phyloP scores from a whole-genome alignment of 345 rosid genomes.

The Eucalyptus tenuipes region DNA sequence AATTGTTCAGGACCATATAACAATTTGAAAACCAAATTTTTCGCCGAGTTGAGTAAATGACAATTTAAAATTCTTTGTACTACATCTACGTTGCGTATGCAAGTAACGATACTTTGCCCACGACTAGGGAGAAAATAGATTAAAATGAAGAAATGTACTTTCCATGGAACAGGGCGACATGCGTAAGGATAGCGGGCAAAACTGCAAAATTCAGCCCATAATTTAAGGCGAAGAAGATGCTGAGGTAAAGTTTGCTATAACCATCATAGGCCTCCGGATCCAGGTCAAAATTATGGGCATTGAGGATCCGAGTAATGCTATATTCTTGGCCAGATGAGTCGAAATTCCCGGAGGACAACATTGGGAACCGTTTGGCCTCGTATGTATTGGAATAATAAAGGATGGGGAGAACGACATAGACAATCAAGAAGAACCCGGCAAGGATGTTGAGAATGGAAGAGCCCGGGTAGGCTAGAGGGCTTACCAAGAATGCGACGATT shows the following conservation, averaged over 20 bases:
- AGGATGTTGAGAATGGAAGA: constrained; percentile 50
- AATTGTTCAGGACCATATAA: constrained; percentile 12
- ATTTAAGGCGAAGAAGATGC: constrained; percentile 41
- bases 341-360: constrained; percentile 34
- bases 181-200: constrained; percentile 42
- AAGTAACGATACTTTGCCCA: not conserved
- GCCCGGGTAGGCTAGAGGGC: constrained; percentile 61
- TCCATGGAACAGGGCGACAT: constrained; percentile 65
- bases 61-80: not conserved
- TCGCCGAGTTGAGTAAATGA: not conserved
- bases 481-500: constrained; percentile 51
- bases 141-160: constrained; percentile 22
- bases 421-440: constrained; percentile 34
- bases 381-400: constrained; percentile 35
- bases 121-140: constrained; percentile 28
- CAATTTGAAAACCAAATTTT: not conserved
- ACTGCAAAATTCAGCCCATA: constrained; percentile 64
- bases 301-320: constrained; percentile 44
- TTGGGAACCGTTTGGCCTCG: constrained; percentile 47
- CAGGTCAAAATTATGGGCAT: constrained; percentile 24
- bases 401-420: constrained; percentile 44
- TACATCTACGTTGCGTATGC: not conserved
- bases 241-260: constrained; percentile 67
- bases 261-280: constrained; percentile 16
- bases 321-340: constrained; percentile 31